Conservation (phyloP, 2,329 filamentous ascomycete genomes). For the Trichoderma pleuroti region DNA sequence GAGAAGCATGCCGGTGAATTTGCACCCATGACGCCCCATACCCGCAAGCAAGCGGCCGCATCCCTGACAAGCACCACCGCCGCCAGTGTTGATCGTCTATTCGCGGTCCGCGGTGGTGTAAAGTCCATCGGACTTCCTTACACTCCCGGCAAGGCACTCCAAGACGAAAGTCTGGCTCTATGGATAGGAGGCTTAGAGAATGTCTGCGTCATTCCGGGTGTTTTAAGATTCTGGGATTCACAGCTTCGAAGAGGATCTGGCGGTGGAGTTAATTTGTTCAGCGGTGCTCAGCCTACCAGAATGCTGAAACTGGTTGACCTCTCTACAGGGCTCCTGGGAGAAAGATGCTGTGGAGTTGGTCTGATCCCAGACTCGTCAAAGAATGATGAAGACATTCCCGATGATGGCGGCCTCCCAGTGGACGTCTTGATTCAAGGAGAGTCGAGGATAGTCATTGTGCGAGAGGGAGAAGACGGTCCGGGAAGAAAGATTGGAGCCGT, state of each 20-base stretch:
- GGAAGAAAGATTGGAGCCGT: conserved; percentile 41
- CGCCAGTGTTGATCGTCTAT: conserved; percentile 48
- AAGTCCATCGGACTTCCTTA: conserved; percentile 44
- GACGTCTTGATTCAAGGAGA: conserved; percentile 56
- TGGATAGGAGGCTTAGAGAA: conserved; percentile 57
- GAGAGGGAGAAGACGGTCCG: conserved; percentile 48
- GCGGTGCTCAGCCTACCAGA: conserved; percentile 50
- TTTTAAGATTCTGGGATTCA: conserved; percentile 58
- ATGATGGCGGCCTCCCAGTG: conserved; percentile 45
- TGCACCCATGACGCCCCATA: conserved; percentile 62
- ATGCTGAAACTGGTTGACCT: conserved; percentile 56
- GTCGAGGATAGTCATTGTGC: conserved; percentile 52
- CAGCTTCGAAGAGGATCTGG: conserved; percentile 50
- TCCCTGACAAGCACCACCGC: conserved; percentile 38
- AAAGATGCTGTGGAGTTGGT: conserved; percentile 52
- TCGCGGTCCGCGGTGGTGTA: conserved; percentile 52
- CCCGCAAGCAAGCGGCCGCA: conserved; percentile 50
- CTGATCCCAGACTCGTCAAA: conserved; percentile 40
- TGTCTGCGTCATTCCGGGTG: conserved; percentile 53
- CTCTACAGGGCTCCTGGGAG: conserved; percentile 52
- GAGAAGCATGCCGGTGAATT: conserved; percentile 48
- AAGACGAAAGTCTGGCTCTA: conserved; percentile 53
- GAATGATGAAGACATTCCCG: conserved; percentile 21
- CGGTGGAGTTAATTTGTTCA: conserved; percentile 54
- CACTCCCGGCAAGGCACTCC: conserved; percentile 39